phyloP scores from a whole-genome alignment of 2,329 filamentous ascomycete genomes.

The Cephalotrichum gorgonifer region DNA sequence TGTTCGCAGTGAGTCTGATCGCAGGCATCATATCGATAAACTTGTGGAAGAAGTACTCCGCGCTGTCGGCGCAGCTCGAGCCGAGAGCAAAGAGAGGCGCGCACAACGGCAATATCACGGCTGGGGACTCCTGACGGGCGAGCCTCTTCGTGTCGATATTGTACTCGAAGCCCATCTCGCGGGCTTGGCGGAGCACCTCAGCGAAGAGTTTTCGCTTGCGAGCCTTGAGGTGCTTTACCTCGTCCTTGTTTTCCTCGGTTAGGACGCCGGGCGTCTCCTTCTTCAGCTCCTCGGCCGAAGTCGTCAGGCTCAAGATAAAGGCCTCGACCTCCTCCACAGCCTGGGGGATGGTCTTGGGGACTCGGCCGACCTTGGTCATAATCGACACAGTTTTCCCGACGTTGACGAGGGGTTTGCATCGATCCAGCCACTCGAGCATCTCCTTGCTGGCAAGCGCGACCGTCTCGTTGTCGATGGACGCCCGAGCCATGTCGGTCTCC shows the following conservation, averaged over 20 bases:
- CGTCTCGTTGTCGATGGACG: neutral
- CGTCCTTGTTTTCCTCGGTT: slow-evolving; percentile 76
- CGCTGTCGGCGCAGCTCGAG: slow-evolving; percentile 12
- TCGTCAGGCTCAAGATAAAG: slow-evolving; percentile 60
- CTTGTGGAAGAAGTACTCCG: slow-evolving; percentile 70
- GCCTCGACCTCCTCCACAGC: slow-evolving; percentile 49
- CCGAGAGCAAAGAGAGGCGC: slow-evolving; percentile 24
- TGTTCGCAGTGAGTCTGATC: slow-evolving; percentile 54
- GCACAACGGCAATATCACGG: slow-evolving; percentile 55
- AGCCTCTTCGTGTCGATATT: slow-evolving; percentile 70
- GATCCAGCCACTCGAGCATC: slow-evolving; percentile 22
- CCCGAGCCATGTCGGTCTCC: slow-evolving; percentile 10
- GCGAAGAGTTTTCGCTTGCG: slow-evolving; percentile 85
- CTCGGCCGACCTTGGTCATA: slow-evolving; percentile 56
- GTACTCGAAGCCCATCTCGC: slow-evolving; percentile 80
- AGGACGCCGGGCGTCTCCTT: slow-evolving; percentile 74
- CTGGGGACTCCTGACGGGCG: slow-evolving; percentile 60
- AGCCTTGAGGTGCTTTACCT: slow-evolving; percentile 80
- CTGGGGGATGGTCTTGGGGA: slow-evolving; percentile 41
- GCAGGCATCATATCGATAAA: slow-evolving; percentile 62
- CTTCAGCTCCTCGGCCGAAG: slow-evolving; percentile 61
- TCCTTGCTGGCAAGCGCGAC: neutral
- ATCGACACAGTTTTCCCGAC: slow-evolving; percentile 58
- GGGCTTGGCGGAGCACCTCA: slow-evolving; percentile 72
- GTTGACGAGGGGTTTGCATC: slow-evolving; percentile 61